Evolutionary conservation across 1,139 yeast species (phyloP).

Genomic region (Taphrina sp.): DNA sequence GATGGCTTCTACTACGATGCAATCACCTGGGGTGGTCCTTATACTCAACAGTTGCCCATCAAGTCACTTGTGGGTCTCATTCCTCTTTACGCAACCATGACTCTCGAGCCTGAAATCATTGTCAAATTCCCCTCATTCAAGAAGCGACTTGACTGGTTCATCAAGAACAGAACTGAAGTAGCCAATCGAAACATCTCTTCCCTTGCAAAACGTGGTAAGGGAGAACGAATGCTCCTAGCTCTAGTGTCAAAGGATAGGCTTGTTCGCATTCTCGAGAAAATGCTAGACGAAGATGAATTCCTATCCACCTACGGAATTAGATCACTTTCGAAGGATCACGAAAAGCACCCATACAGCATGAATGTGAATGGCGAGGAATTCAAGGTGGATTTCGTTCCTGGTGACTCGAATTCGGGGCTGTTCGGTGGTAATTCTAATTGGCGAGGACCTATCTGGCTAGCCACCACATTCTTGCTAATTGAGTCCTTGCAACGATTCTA

Average conservation of each 20-base stretch:
- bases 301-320: slow-evolving; percentile 84
- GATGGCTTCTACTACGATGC: slow-evolving; percentile 92
- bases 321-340: slow-evolving; percentile 84
- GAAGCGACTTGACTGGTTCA: slow-evolving; percentile 82
- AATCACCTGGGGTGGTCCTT: slow-evolving; percentile 75
- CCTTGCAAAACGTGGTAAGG: slow-evolving; percentile 79
- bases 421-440: slow-evolving; percentile 97
- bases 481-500: slow-evolving; percentile 88
- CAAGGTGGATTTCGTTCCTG: slow-evolving; percentile 78
- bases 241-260: slow-evolving; percentile 81
- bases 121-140: slow-evolving; percentile 80
- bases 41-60: slow-evolving; percentile 74
- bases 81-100: slow-evolving; percentile 86
- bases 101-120: slow-evolving; percentile 81
- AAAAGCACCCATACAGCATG: slow-evolving; percentile 83
- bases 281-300: slow-evolving; percentile 88
- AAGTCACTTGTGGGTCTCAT: slow-evolving; percentile 89
- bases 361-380: slow-evolving; percentile 76
- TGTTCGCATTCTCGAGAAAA: slow-evolving; percentile 68
- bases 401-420: slow-evolving; percentile 91
- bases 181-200: slow-evolving; percentile 90
- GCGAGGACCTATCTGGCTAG: slow-evolving; percentile 99
- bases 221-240: slow-evolving; percentile 77
- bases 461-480: slow-evolving; percentile 80
- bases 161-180: slow-evolving; percentile 65